These are phyloP conservation scores for Fraxinus anomala DNA, from an alignment of 257 asterid genomes.

Conservation along the genomic window DNA sequence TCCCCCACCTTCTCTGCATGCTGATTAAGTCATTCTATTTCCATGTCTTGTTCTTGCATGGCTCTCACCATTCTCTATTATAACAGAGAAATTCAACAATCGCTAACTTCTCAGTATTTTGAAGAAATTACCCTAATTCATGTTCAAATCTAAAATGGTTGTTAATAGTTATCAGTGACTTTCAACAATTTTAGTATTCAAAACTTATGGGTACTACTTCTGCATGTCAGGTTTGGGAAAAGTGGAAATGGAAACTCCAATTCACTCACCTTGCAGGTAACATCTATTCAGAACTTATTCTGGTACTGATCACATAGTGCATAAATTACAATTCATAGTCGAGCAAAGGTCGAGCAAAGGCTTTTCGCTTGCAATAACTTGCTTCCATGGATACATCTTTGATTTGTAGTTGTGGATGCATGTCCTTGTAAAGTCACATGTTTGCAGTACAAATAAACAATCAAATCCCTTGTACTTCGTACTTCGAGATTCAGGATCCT, in stretches of 20 bases:
- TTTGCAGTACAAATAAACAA: conserved; percentile 6
- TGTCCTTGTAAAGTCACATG: not conserved
- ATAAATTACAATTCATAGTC: conserved; percentile 13
- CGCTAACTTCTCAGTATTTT: conserved; percentile 4
- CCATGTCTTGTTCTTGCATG: conserved; percentile 1
- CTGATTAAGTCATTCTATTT: conserved; percentile 8
- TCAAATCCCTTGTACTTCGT: conserved; percentile 10
- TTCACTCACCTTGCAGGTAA: conserved; percentile 78
- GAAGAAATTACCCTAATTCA: not conserved
- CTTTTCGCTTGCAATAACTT: conserved; percentile 15
- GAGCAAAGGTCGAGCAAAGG: conserved; percentile 3
- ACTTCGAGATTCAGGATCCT: conserved; percentile 6
- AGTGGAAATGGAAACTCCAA: conserved; percentile 70
- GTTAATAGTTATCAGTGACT: conserved; percentile 8
- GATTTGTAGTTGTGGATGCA: conserved; percentile 5
- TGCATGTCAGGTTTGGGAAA: conserved; percentile 70
- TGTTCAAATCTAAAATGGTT: conserved; percentile 19
- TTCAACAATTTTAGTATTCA: conserved; percentile 21
- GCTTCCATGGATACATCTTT: conserved; percentile 9
- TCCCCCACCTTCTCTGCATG: conserved; percentile 10
- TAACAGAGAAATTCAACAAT: conserved; percentile 15
- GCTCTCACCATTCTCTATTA: conserved; percentile 17
- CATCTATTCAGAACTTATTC: conserved; percentile 8
- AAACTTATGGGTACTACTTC: conserved; percentile 27
- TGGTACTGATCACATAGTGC: conserved; percentile 17